Percentiles rank a stretch among this genome's conserved stretches.
Conservation (phyloP, 2,329 filamentous ascomycete genomes). For the Apiospora marii region DNA sequence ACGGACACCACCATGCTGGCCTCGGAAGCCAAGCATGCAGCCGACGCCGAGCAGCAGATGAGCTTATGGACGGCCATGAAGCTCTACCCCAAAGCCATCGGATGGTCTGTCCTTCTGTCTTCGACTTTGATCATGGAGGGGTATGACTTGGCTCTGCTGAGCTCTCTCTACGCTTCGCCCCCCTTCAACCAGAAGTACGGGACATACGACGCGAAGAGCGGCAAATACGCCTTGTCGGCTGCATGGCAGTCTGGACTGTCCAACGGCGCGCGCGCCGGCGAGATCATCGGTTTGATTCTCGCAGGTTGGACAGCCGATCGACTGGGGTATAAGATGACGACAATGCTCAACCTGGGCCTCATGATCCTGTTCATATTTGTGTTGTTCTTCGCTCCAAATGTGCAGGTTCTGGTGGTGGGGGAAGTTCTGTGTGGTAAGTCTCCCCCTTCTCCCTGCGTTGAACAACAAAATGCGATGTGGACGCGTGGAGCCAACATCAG, state of each 20-base stretch:
- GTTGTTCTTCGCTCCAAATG: constrained; percentile 58
- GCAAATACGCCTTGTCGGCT: constrained; percentile 57
- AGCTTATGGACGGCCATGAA: constrained; percentile 49
- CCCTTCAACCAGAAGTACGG: constrained; percentile 57
- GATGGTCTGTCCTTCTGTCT: constrained; percentile 55
- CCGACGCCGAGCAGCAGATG: constrained; percentile 52
- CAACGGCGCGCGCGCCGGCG: constrained; percentile 60
- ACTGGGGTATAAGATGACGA: constrained; percentile 59
- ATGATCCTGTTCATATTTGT: constrained; percentile 61
- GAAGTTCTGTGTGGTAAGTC: constrained; percentile 53
- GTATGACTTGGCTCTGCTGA: constrained; percentile 59
- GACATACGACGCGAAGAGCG: constrained; percentile 40
- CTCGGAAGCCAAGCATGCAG: constrained; percentile 50
- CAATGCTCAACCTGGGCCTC: constrained; percentile 53
- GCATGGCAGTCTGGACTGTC: constrained; percentile 65
- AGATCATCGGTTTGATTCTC: constrained; percentile 62
- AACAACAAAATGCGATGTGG: background rate
- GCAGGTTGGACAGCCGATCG: constrained; percentile 61
- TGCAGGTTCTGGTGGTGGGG: constrained; percentile 55
- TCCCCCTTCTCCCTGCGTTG: background rate
- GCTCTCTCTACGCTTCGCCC: constrained; percentile 57
- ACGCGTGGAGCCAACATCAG: constrained; percentile 13
- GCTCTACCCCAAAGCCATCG: constrained; percentile 56
- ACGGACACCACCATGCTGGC: constrained; percentile 29
- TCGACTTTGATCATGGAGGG: constrained; percentile 59